A percentile compares a stretch with the other conserved stretches of the same genome.
Evolutionary conservation across 177 flowering plant species (phyloP).

Genomic region (Vitis hybrid): DNA sequence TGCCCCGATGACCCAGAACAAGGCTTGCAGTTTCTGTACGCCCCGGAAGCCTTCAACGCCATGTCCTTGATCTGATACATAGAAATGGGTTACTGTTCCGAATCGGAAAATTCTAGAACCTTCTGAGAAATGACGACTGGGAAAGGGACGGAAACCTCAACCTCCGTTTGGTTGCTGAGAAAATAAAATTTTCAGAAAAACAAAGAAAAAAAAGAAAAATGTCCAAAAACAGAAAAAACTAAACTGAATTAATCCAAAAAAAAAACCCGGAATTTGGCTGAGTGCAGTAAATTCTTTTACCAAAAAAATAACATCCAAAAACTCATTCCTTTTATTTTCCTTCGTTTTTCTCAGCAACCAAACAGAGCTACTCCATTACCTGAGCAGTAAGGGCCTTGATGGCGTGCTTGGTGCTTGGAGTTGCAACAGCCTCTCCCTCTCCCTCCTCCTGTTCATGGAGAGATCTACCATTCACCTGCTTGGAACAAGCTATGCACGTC

Average conservation of each 20-base stretch:
- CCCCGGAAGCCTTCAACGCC: slow-evolving; percentile 92
- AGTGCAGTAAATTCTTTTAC: no score
- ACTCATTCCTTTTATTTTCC: neutral
- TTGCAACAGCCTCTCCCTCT: slow-evolving; percentile 45
- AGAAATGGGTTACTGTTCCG: neutral
- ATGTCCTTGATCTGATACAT: slow-evolving; percentile 86
- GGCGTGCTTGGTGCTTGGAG: slow-evolving; percentile 72
- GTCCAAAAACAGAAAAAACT: no score
- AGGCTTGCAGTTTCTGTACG: slow-evolving; percentile 85
- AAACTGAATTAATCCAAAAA: neutral
- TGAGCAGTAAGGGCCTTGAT: slow-evolving; percentile 79
- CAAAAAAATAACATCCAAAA: no score
- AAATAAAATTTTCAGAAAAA: neutral
- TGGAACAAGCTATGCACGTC: slow-evolving; percentile 82
- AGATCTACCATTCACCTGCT: slow-evolving; percentile 62
- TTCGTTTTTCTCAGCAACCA: slow-evolving; percentile 10
- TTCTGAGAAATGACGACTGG: neutral
- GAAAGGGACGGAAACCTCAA: neutral
- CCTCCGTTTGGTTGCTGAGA: neutral
- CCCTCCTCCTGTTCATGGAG: slow-evolving; percentile 37
- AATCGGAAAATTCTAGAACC: neutral
- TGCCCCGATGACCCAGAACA: slow-evolving; percentile 59
- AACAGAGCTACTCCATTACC: slow-evolving; percentile 33
- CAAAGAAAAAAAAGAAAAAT: no score
- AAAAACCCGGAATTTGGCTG: no score